phyloP scores from a whole-genome alignment of 2,329 filamentous ascomycete species.

The Magnaporthales sp. region DNA sequence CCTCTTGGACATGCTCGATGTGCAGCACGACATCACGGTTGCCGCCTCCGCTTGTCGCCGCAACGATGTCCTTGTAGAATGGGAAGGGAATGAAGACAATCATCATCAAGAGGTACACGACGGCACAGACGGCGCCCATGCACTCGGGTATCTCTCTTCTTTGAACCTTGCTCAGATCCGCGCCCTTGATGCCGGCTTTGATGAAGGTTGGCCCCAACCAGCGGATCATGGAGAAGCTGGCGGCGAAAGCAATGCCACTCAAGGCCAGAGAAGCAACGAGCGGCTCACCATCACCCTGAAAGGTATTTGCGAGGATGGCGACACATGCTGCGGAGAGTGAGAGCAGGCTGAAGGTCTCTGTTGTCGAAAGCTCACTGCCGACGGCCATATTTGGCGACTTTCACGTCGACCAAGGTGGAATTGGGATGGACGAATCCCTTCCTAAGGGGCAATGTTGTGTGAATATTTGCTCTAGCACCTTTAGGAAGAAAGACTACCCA shows the following conservation, averaged over 20 bases:
- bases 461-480: not conserved
- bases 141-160: slow-evolving; percentile 81
- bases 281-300: slow-evolving; percentile 79
- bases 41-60: slow-evolving; percentile 85
- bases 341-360: slow-evolving; percentile 47
- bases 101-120: slow-evolving; percentile 82
- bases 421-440: not conserved
- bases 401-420: not conserved
- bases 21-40: slow-evolving; percentile 80
- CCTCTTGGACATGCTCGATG: slow-evolving; percentile 65
- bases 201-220: slow-evolving; percentile 92
- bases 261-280: slow-evolving; percentile 83
- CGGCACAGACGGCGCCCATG: slow-evolving; percentile 89
- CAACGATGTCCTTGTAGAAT: slow-evolving; percentile 97
- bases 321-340: slow-evolving; percentile 60
- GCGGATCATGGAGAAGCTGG: slow-evolving; percentile 76
- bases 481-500: not conserved
- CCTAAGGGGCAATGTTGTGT: not conserved
- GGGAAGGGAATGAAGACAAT: slow-evolving; percentile 94
- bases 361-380: slow-evolving; percentile 33
- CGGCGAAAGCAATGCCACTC: slow-evolving; percentile 73
- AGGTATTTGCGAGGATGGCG: slow-evolving; percentile 69
- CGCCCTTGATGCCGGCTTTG: slow-evolving; percentile 78
- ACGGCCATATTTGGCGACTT: not conserved
- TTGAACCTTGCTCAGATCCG: slow-evolving; percentile 67